Evolutionary conservation across 2,329 filamentous ascomycete genomes (phyloP), one percentile per base, ranked within the genome.

Genomic region (Penicillium sp.): DNA sequence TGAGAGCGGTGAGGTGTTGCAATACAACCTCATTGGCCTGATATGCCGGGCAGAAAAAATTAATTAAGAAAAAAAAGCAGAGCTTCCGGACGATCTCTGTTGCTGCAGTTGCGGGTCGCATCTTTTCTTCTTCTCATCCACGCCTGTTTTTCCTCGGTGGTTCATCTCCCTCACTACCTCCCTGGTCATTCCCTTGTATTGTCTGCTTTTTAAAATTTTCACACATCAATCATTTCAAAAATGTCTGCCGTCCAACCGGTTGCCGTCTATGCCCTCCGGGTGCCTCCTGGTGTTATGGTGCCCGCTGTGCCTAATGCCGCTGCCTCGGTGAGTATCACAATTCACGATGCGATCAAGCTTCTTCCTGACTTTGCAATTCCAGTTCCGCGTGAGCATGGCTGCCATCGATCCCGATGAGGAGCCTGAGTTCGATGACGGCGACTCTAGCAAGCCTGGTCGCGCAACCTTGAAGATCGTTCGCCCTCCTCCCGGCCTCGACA

Each of bases 301-400:
- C 89, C 91, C 66, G 92, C 91, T 58, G 82, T 87, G 64, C 84
- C 88, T 64, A 88, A 94, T 67, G 89, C 94, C 71, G 90, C 91
- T 74, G 91, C 92, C 61, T 90, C 90, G 76, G 92, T 96, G 83
- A 83, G 90, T 85, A 53, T 61, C 50, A 36, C 39, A 54, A 52
- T 27, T 37, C 50, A 31, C 37, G 18, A 56, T 49, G 4, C 7
- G 16, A 3, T 37, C 19, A 55, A 47, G 24, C 4, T 22, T 44
- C 16, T 13, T 41, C 44, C 60, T 67, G 44, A 64, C 46, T 50
- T 46, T n/a, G 16, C 37, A 4, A 24, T 35, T 51, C 4, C 71
- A 96, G 93, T 96, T 97, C 81, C 92, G 92, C 76, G 92, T 99
- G 74, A 98, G 93, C 72, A 99, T 99, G 95, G 95, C 96, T 71